Base-by-base conservation (phyloP, 2,329 filamentous ascomycete genomes). In the Colletotrichum spaethianum region DNA sequence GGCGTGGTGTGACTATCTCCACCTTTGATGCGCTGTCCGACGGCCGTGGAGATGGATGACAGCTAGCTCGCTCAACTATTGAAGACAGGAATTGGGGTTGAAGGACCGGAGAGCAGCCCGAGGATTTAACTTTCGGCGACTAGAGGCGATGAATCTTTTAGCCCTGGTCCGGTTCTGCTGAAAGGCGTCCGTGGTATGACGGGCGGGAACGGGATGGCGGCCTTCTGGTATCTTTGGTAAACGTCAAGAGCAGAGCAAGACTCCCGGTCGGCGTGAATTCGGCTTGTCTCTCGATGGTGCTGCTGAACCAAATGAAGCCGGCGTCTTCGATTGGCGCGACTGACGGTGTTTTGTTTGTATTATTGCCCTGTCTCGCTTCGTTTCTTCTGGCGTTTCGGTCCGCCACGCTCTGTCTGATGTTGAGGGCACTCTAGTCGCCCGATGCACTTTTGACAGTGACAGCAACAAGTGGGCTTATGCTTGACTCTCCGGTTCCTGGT, bases 1-100 rank as follows among this genome's bases (percentile, higher is more conserved):
- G 40, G 50, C 40, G 18, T 33, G n/a, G 50, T 63, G 16, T 40
- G 48, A 28, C 46, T 70, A 57, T 38, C 63, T 53, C 67, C 67
- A 70, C 67, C 53, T 59, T 57, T 57, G 66, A 59, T 70, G 67
- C 46, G 63, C 40, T 70, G 63, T 70, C 46, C 63, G 67, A 46
- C 42, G 23, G 28, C 33, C 42, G 42, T 59, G 20, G 55, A 52
- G 52, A 57, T 57, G 53, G 53, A 66, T 20, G 44, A 66, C 44
- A 36, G 31, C 33, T 52, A 44, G 46, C 33, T 57, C 42, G 28
- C 36, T 26, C 28, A 23, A 57, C 52, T 57, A 57, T 57, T 26
- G 60, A 53, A 55, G n/a, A 38, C 26, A 36, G 57, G 48, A 68
- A n/a, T n/a, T 46, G 38, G 18, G 16, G 7, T 38, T 28, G 38